phyloP scores from a whole-genome alignment of 306 rosid species.

The Myrica gale region DNA sequence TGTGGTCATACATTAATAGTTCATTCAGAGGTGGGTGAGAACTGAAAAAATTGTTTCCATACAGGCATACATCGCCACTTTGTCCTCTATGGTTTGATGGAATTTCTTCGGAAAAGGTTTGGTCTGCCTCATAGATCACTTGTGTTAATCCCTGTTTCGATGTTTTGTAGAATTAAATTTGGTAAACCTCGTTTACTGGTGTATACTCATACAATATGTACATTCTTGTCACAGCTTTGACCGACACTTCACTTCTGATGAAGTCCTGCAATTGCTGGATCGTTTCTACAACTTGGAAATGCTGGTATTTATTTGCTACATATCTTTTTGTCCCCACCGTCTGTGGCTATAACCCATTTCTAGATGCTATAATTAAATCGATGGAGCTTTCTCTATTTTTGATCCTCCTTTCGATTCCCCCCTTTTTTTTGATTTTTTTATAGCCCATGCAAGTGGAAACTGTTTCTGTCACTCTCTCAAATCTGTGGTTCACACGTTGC shows the following conservation, averaged over 20 bases:
- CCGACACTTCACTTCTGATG: conserved; percentile 79
- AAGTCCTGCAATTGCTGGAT: conserved; percentile 87
- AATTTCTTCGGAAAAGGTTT: conserved; percentile 78
- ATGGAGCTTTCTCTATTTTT: neutral
- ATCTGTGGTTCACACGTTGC: neutral
- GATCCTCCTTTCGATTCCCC: neutral
- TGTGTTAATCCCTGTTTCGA: conserved; percentile 14
- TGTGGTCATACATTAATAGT: conserved; percentile 22
- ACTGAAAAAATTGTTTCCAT: conserved; percentile 18
- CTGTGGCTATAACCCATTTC: neutral
- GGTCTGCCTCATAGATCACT: conserved; percentile 25
- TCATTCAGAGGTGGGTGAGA: neutral
- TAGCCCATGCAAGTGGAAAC: neutral
- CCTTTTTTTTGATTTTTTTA: neutral
- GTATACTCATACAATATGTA: conserved; percentile 16
- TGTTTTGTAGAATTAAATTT: conserved; percentile 12
- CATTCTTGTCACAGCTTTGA: conserved; percentile 59
- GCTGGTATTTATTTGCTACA: conserved; percentile 55
- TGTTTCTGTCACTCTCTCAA: neutral
- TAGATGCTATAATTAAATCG: neutral
- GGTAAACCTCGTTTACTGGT: conserved; percentile 11
- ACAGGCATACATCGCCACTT: conserved; percentile 95
- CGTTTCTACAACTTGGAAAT: conserved; percentile 92
- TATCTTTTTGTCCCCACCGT: neutral
- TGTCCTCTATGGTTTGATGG: conserved; percentile 91